Evolutionary conservation across 2,329 filamentous ascomycete species (phyloP).

Genomic region (Verticillium klebahnii): DNA sequence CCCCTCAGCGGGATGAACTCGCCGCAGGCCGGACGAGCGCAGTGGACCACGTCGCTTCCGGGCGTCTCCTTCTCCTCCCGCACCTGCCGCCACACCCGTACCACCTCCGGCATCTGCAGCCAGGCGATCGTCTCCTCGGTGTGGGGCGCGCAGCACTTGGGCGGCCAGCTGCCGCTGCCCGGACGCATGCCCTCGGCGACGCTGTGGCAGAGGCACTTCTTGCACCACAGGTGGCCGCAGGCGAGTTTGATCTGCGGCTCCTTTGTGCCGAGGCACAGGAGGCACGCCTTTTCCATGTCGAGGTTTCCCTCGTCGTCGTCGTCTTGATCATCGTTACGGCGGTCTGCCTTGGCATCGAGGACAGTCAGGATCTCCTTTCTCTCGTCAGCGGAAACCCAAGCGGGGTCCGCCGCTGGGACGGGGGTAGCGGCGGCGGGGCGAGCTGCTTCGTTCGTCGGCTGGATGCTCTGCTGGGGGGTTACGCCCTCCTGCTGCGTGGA

Average conservation of each 20-base stretch:
- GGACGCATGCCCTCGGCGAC: slow-evolving; percentile 8
- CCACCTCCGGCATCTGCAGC: slow-evolving; percentile 1
- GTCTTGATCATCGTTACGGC: background rate
- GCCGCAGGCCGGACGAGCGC: slow-evolving; percentile 9
- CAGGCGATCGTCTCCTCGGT: slow-evolving; percentile 4
- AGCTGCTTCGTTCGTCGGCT: no score
- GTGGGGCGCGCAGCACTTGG: slow-evolving; percentile 11
- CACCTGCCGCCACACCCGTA: slow-evolving; percentile 7
- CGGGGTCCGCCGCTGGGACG: no score
- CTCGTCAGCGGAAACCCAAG: background rate
- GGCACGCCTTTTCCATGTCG: background rate
- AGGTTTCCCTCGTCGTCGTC: background rate
- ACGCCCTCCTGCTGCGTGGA: no score
- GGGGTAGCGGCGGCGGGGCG: no score
- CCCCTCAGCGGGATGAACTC: slow-evolving; percentile 8
- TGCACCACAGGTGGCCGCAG: slow-evolving; percentile 12
- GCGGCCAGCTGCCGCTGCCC: slow-evolving; percentile 9
- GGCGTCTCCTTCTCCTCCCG: slow-evolving; percentile 8
- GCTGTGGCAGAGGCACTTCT: slow-evolving; percentile 9
- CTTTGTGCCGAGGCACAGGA: slow-evolving; percentile 3
- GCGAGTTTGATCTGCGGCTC: slow-evolving; percentile 4
- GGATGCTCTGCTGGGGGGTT: no score
- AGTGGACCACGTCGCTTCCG: slow-evolving; percentile 7
- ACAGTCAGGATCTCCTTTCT: background rate
- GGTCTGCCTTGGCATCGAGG: background rate